Base-by-base conservation (phyloP, 2,329 filamentous ascomycete species). In the Fusarium keratoplasticum region DNA sequence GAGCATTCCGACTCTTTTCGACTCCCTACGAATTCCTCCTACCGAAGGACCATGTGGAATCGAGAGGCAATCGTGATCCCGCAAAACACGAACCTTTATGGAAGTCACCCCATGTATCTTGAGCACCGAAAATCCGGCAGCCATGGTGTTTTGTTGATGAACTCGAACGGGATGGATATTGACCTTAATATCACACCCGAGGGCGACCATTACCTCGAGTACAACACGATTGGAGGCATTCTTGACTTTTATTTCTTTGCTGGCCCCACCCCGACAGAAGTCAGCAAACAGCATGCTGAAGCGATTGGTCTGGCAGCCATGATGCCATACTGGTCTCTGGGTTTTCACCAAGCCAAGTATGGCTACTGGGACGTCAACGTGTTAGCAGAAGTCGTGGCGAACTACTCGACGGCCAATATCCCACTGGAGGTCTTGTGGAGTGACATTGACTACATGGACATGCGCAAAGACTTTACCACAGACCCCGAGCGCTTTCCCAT, bases 311-410 rank as follows among this genome's bases (percentile, higher is more conserved):
- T 94, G 6, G 94, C 94, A 1, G 91, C 91, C 0, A 91, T 96
- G 90, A 92, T 95, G 79, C 91, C 93, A 74, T 96, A 96, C 83
- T 96, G 90, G 87, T 90, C 92, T 0, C 90, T 97, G 69, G 95
- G 95, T 1, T 96, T 89, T 79, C 94, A 97, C 74, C 94, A 97
- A 80, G 96, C 94, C 76, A 76, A 93, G 68, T 96, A 94, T 91
- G 94, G 94, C 1, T 96, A 96, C 80, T 84, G 87, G 42, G 94
- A 94, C 76, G 95, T 92, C 90, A 88, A 89, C 1, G 86, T 90
- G 31, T 79, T 94, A 4, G 87, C 92, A 71, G 88, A 90, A 59
- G 91, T 94, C 1, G 87, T 94, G 6, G 88, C 89, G 69, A 91
- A 90, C 80, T 94, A 94, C 82, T 88, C 87, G 38, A 85, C 86